Percentiles rank a stretch among this genome's conserved stretches.
These are phyloP conservation scores for Lactarius pseudohatsudake DNA, from an alignment of 768 basidiomycete species.

Conservation along the genomic window DNA sequence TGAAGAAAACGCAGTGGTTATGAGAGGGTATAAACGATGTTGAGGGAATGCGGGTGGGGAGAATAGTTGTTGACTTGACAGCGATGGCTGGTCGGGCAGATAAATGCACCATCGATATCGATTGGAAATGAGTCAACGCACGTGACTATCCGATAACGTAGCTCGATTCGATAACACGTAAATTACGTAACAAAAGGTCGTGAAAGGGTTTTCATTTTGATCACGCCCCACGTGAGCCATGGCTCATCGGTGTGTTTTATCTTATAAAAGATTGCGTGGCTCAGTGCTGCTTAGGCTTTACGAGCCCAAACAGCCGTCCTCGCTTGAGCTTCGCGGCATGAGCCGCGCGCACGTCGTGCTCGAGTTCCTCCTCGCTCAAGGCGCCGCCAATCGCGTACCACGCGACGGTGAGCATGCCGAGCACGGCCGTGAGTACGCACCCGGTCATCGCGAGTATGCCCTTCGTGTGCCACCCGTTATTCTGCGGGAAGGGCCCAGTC, in stretches of 20 bases:
- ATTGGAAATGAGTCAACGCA: background rate
- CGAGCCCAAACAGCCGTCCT: conserved; percentile 45
- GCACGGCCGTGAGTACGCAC: conserved; percentile 72
- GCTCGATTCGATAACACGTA: too few relatives aligned
- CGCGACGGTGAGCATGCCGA: conserved; percentile 78
- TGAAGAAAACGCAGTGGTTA: background rate
- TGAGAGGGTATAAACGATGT: background rate
- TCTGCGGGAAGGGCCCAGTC: conserved; percentile 71
- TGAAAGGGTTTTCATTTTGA: too few relatives aligned
- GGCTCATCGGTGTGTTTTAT: too few relatives aligned
- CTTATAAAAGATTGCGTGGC: background rate
- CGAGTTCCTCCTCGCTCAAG: conserved; percentile 79
- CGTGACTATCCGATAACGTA: too few relatives aligned
- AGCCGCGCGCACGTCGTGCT: conserved; percentile 59
- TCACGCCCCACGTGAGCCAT: too few relatives aligned
- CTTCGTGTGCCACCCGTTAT: conserved; percentile 67
- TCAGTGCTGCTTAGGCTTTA: conserved; percentile 27
- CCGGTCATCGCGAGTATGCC: conserved; percentile 79
- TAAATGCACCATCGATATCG: background rate
- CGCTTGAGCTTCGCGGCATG: conserved; percentile 57
- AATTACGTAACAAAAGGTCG: too few relatives aligned
- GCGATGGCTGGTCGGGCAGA: too few relatives aligned
- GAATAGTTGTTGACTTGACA: background rate
- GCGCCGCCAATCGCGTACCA: conserved; percentile 85
- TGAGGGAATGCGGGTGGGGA: background rate